These are phyloP conservation scores for Colletotrichum camelliae DNA, from an alignment of 2,329 filamentous ascomycete genomes.

Conservation along the genomic window DNA sequence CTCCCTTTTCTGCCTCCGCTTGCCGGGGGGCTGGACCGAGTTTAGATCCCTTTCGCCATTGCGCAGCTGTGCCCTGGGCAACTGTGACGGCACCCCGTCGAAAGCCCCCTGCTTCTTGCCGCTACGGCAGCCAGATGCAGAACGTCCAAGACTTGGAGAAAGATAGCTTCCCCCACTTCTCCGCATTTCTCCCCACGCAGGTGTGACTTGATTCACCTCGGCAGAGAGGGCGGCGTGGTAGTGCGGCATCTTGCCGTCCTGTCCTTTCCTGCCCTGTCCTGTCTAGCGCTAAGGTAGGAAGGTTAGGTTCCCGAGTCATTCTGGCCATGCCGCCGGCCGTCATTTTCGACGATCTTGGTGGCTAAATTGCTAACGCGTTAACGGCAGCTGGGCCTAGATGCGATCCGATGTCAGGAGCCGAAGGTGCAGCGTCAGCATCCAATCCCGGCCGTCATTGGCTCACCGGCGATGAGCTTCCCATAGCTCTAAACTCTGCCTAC, in stretches of 20 bases:
- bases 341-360: background rate
- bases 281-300: background rate
- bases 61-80: constrained; percentile 4
- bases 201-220: constrained; percentile 7
- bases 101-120: background rate
- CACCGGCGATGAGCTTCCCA: background rate
- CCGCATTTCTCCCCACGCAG: constrained; percentile 17
- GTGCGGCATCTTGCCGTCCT: constrained; percentile 12
- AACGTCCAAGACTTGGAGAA: constrained; percentile 13
- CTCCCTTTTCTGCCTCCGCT: background rate
- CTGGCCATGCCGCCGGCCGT: background rate
- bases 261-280: background rate
- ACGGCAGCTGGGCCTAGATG: background rate
- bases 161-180: constrained; percentile 17
- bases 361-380: background rate
- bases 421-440: background rate
- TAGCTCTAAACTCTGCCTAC: background rate
- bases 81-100: background rate
- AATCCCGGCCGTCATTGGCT: background rate
- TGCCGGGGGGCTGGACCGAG: constrained; percentile 4
- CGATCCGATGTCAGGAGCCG: constrained; percentile 15
- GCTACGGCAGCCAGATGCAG: background rate
- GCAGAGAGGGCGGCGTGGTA: background rate
- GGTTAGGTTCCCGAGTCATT: background rate
- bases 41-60: constrained; percentile 11